Evolutionary conservation across 73 alveolate genomes (phyloP), one percentile per base, ranked within the genome.

Genomic region (Paramecium octaurelia): DNA sequence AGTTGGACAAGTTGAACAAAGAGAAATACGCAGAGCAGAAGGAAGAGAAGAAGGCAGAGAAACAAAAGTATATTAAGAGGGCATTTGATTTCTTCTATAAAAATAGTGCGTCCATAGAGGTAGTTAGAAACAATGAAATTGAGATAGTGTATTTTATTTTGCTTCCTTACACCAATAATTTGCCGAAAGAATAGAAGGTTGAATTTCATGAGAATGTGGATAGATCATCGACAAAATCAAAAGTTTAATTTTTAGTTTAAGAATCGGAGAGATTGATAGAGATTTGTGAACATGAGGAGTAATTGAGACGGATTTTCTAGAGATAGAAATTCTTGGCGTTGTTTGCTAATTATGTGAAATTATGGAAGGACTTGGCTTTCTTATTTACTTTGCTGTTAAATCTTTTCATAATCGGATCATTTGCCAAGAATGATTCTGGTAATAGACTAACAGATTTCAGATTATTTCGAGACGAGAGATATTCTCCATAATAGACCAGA

Each of bases 331-430:
- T 93, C 38, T 46, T 93, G 20, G 86, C 95, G 0, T 38, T 93
- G 38, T 60, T 93, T 68, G 96, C 96, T 11, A 77, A 92, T 70
- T 89, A 93, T 58, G 96, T 92, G 16, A 83, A 92, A 50, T 46
- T 93, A 60, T 93, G 96, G 93, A 93, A 84, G 58, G 95, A 93
- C 68, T 46, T 93, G 12, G 95, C 96, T 0, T 93, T 92, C 46
- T 57, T 83, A 27, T 46, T 77, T 29, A 93, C 96, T 20, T 27
- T 93, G 16, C 27, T 89, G 24, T 42, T 93, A 38, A 93, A 93
- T 46, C 42, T 93, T 8, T 71, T 93, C 46, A 93, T 92, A 20
- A 31, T 93, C 20, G 60, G 86, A 5, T 92, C 96, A 16, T 93
- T 75, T 58, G 88, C 93, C 2, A 59, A 83, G 23, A 38, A 73